Evolutionary conservation across 805 yeast species (phyloP).

Genomic region (Yamadazyma ubonensis): DNA sequence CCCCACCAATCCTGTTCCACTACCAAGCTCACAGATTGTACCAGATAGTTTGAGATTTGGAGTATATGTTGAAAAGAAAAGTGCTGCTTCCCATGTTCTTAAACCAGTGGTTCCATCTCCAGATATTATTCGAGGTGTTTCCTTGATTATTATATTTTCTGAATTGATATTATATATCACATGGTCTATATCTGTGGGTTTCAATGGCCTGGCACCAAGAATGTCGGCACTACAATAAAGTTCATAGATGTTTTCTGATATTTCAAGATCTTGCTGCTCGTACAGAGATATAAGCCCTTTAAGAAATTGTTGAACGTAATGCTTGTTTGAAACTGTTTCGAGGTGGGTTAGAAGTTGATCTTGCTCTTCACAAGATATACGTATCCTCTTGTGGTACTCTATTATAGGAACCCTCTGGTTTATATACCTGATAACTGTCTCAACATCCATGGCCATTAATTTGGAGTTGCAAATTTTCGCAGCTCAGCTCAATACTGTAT

Average conservation of each 20-base stretch:
- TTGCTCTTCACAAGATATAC: slow-evolving; percentile 1
- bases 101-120: slow-evolving; percentile 85
- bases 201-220: slow-evolving; percentile 29
- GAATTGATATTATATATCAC: slow-evolving; percentile 32
- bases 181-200: slow-evolving; percentile 39
- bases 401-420: slow-evolving; percentile 15
- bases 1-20: slow-evolving; percentile 87
- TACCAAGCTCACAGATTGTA: slow-evolving; percentile 69
- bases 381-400: not conserved
- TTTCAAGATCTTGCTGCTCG: slow-evolving; percentile 32
- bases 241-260: slow-evolving; percentile 44
- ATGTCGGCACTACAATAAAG: slow-evolving; percentile 31
- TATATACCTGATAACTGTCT: slow-evolving; percentile 6
- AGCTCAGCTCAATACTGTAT: not conserved
- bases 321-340: slow-evolving; percentile 36
- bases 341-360: slow-evolving; percentile 1
- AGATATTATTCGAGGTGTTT: slow-evolving; percentile 62
- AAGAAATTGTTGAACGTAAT: slow-evolving; percentile 50
- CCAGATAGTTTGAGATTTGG: slow-evolving; percentile 5
- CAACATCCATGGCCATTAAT: not conserved
- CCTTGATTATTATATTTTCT: slow-evolving; percentile 40
- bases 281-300: slow-evolving; percentile 37
- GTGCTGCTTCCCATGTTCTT: slow-evolving; percentile 93
- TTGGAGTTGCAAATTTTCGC: not conserved
- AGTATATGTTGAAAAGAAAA: slow-evolving; percentile 54